Percentiles rank a stretch among this genome's conserved stretches.
These are phyloP conservation scores for Pseudonitzschia delicatissima DNA, from an alignment of 108 stramenopile genomes.

Conservation along the genomic window DNA sequence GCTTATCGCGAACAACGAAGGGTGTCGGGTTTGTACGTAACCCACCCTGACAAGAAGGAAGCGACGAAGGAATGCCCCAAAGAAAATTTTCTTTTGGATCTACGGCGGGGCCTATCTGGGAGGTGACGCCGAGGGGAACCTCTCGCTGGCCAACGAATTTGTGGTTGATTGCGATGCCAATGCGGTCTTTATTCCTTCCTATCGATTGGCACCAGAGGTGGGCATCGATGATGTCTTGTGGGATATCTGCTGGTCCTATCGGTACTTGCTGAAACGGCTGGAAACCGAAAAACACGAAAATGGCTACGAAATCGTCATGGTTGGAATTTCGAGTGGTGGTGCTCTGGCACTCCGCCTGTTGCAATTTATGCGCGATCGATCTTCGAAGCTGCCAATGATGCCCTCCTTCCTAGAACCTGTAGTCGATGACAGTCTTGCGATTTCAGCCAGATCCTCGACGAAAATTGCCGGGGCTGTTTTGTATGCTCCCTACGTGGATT, in stretches of 20 bases:
- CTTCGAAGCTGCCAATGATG: constrained; percentile 3
- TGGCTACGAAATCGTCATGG: constrained; percentile 47
- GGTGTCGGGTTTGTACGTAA: constrained; percentile 57
- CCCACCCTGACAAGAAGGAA: constrained; percentile 2
- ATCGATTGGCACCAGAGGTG: constrained; percentile 61
- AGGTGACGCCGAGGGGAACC: constrained; percentile 68
- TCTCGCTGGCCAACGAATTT: constrained; percentile 36
- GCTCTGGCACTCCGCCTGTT: constrained; percentile 58
- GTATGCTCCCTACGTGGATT: constrained; percentile 80
- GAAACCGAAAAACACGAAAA: constrained; percentile 45
- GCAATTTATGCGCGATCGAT: constrained; percentile 54
- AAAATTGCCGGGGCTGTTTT: constrained; percentile 34
- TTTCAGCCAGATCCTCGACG: constrained; percentile 37
- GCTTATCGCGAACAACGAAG: constrained; percentile 25
- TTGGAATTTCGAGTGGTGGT: constrained; percentile 71
- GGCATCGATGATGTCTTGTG: constrained; percentile 66
- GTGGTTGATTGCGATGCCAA: constrained; percentile 42
- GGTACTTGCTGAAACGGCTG: constrained; percentile 5
- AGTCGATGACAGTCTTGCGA: not conserved
- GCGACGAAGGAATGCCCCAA: not conserved
- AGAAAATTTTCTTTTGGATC: constrained; percentile 69
- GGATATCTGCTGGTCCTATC: constrained; percentile 61
- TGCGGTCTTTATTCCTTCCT: constrained; percentile 60
- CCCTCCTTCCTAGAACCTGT: constrained; percentile 16
- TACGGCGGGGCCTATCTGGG: constrained; percentile 79